Base-by-base conservation (phyloP, 345 rosid genomes). In the Eucalyptus polyanthemos region DNA sequence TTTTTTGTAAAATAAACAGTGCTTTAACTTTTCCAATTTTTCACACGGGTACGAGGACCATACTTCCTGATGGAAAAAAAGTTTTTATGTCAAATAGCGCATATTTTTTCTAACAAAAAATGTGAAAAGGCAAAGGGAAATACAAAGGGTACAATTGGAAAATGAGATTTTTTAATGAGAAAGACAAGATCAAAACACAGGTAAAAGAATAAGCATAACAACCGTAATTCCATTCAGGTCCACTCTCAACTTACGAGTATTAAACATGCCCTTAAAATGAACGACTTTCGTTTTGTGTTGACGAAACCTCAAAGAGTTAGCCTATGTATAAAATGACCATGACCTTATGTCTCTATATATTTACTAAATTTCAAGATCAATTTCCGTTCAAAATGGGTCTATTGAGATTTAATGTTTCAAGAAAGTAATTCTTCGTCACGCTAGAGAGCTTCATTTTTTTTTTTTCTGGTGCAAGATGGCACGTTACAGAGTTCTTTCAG, bases 241-340 rank as follows among this genome's bases (percentile, higher is more conserved):
- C 15, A 40, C 13, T 40, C 14, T 37, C 0, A 29, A 76, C 47
- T 40, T 6, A 7, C 7, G 2, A 76, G 83, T 10, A 21, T 19
- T 19, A 27, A 16, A 31, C 22, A 0, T 1, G 22, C 22, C 80
- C 42, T 37, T 11, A 10, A 72, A 72, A 72, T 16, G 27, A 40
- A 37, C 2, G 1, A 5, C 1, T 31, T 19, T 3, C 3, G 0
- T 10, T 37, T 19, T 3, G 45, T 5, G 2, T 5, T 0, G 2
- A 5, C 5, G 1, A 76, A 76, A 76, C 0, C 45, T 37, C 27
- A 19, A 72, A 76, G 47, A 44, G 25, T 19, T 3, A 22, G 27
- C 47, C 9, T 40, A 6, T 40, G 42, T 11, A 21, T 21, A 21
- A 21, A 25, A 11, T 11, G 45, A 76, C 27, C 16, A 3, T 1